These are phyloP conservation scores for Erythrophleum ivorense DNA, from an alignment of 331 rosid genomes.

Conservation along the genomic window DNA sequence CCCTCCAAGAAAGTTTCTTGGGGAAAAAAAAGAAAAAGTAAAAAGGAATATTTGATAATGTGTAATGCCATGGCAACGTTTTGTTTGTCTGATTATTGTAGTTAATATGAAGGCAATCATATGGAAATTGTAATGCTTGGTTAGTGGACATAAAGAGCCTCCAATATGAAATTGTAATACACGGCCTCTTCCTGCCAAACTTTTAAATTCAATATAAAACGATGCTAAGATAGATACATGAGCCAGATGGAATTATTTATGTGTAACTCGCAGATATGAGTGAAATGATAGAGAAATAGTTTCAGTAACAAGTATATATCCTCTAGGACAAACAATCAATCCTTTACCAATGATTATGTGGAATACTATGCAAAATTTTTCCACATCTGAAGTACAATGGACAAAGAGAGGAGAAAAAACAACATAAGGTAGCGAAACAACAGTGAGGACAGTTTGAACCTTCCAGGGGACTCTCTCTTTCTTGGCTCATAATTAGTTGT, in stretches of 20 bases:
- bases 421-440: constrained; percentile 10
- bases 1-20: not conserved
- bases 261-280: not conserved
- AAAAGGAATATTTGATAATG: not conserved
- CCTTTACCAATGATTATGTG: not conserved
- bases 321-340: not conserved
- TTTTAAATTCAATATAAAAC: constrained; percentile 11
- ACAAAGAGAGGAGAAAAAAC: constrained; percentile 13
- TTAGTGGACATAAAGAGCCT: not conserved
- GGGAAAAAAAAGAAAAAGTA: not conserved
- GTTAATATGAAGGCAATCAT: constrained; percentile 11
- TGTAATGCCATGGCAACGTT: not conserved
- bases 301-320: not conserved
- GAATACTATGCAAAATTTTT: not conserved
- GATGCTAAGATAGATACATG: not conserved
- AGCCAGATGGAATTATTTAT: not conserved
- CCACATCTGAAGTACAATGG: not conserved
- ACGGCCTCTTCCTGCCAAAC: not conserved
- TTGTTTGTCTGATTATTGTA: not conserved
- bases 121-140: constrained; percentile 15
- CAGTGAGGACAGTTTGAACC: constrained; percentile 28
- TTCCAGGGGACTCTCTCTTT: not conserved
- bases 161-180: not conserved
- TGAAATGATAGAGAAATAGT: constrained; percentile 3
- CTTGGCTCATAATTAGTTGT: constrained; percentile 16